Evolutionary conservation across 371 early-diverging fungal genomes (phyloP).

Genomic region (Mucor lusitanicus): DNA sequence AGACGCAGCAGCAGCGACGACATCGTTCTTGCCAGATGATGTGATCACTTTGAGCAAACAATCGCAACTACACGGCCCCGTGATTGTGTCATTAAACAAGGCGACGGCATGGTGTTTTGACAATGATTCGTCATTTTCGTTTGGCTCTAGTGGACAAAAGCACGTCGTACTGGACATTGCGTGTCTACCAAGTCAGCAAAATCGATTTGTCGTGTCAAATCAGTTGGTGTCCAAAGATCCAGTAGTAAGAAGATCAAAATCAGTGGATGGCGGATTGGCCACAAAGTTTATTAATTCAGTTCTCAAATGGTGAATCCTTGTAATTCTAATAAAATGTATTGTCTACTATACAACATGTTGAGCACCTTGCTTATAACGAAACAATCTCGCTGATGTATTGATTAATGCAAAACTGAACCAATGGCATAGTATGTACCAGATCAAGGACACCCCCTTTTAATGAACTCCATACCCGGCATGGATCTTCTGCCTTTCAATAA

Average conservation of each 20-base stretch:
- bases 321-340: neutral
- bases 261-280: constrained; percentile 12
- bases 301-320: neutral
- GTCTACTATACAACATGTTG: neutral
- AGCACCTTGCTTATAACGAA: too few species aligned
- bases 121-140: neutral
- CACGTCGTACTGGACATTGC: constrained; percentile 3
- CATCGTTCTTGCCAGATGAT: neutral
- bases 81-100: constrained; percentile 5
- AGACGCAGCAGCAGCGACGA: too few species aligned
- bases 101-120: constrained; percentile 6
- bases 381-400: neutral
- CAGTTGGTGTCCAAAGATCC: neutral
- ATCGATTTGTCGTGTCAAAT: constrained; percentile 15
- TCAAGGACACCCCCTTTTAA: neutral
- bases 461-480: too few species aligned
- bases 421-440: neutral
- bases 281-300: constrained; percentile 10
- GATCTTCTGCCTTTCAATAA: neutral
- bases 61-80: neutral
- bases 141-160: neutral
- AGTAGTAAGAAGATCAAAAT: constrained; percentile 5
- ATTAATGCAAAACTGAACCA: neutral
- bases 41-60: constrained; percentile 4
- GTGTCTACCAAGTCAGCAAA: constrained; percentile 7